A percentile compares a stretch with the other conserved stretches of the same genome.
These are phyloP conservation scores for Mucor ambiguus DNA, from an alignment of 371 early-diverging fungal species.

Conservation along the genomic window DNA sequence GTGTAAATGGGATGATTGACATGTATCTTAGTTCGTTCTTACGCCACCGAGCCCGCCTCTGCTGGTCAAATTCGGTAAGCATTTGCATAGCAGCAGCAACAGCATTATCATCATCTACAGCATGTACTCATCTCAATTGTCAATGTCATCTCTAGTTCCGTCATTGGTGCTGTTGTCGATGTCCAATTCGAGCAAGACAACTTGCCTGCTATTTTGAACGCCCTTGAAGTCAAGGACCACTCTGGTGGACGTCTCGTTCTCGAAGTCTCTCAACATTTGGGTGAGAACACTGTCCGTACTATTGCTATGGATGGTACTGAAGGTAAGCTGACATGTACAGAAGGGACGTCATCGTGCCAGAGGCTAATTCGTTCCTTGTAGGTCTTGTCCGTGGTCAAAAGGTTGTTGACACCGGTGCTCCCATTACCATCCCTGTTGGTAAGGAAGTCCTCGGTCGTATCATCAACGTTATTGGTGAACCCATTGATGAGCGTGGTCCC, in stretches of 20 bases:
- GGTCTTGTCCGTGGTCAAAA: slow-evolving; percentile 97
- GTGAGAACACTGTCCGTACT: slow-evolving; percentile 98
- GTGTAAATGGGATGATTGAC: neutral
- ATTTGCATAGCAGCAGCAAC: neutral
- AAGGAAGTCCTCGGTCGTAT: slow-evolving; percentile 97
- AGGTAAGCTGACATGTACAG: slow-evolving; percentile 15
- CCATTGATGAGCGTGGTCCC: slow-evolving; percentile 97
- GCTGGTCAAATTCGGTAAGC: slow-evolving; percentile 51
- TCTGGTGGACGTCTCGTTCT: slow-evolving; percentile 85
- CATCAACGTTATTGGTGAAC: slow-evolving; percentile 99
- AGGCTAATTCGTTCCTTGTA: slow-evolving; percentile 17
- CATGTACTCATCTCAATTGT: neutral
- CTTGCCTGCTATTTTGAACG: slow-evolving; percentile 96
- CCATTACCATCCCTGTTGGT: slow-evolving; percentile 95
- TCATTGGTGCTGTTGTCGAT: slow-evolving; percentile 99
- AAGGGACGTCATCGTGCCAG: neutral
- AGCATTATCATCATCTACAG: neutral
- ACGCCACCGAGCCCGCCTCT: slow-evolving; percentile 37
- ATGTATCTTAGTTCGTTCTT: slow-evolving; percentile 32
- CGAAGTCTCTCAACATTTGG: slow-evolving; percentile 96
- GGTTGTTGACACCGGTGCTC: slow-evolving; percentile 93
- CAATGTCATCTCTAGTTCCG: slow-evolving; percentile 28
- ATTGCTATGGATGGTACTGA: slow-evolving; percentile 98
- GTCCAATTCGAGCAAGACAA: slow-evolving; percentile 94
- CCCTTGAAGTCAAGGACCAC: slow-evolving; percentile 91